phyloP scores from a whole-genome alignment of 768 basidiomycete species.

The Leccinellum luteum region DNA sequence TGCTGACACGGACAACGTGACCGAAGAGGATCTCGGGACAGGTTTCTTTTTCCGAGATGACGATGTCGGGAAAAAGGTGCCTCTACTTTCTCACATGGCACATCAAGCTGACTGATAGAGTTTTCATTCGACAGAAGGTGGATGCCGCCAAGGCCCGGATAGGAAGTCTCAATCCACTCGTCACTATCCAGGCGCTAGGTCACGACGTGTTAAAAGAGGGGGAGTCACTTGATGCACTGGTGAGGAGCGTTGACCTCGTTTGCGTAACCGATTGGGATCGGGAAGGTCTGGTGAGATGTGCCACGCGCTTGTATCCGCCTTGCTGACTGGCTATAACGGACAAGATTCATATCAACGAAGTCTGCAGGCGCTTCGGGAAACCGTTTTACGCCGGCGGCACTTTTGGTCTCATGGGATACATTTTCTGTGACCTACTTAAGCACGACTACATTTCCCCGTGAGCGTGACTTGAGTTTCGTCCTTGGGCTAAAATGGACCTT shows the following conservation, averaged over 20 bases:
- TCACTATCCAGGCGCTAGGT: slow-evolving; percentile 69
- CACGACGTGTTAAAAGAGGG: slow-evolving; percentile 46
- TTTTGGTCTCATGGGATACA: slow-evolving; percentile 88
- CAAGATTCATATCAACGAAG: slow-evolving; percentile 75
- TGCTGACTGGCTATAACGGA: slow-evolving; percentile 8
- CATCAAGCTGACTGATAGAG: slow-evolving; percentile 34
- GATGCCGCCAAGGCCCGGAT: slow-evolving; percentile 83
- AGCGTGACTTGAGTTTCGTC: slow-evolving; percentile 32
- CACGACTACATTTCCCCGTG: slow-evolving; percentile 88
- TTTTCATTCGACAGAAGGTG: slow-evolving; percentile 58
- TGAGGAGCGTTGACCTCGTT: slow-evolving; percentile 75
- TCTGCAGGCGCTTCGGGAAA: slow-evolving; percentile 70
- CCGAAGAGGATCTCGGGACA: slow-evolving; percentile 83
- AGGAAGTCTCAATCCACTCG: slow-evolving; percentile 89
- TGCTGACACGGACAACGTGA: slow-evolving; percentile 72
- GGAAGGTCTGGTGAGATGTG: slow-evolving; percentile 61
- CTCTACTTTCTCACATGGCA: slow-evolving; percentile 32
- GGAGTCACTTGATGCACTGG: slow-evolving; percentile 53
- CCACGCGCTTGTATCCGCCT: neutral
- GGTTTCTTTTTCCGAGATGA: slow-evolving; percentile 94
- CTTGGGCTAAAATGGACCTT: slow-evolving; percentile 6
- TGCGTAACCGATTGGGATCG: slow-evolving; percentile 81
- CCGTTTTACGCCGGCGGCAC: slow-evolving; percentile 92
- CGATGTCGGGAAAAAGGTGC: slow-evolving; percentile 87
- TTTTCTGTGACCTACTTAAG: slow-evolving; percentile 87